Percentiles rank a stretch among this genome's conserved stretches.
Conservation (phyloP, 768 basidiomycete genomes). For the Mycena capillaripes region DNA sequence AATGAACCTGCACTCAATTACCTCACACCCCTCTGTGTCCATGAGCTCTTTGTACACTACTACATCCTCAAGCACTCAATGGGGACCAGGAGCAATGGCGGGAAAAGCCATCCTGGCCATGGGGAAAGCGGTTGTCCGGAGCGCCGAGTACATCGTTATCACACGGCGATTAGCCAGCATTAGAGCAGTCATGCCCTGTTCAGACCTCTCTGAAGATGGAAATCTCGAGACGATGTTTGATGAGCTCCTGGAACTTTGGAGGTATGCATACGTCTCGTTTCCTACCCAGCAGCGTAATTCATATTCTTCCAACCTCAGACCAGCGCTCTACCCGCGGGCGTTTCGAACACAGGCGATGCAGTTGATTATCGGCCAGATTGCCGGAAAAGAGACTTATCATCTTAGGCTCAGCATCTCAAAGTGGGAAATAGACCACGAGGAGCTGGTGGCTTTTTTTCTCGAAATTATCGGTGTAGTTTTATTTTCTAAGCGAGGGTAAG, state of each 20-base stretch:
- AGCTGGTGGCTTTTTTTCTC: background rate
- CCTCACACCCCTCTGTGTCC: background rate
- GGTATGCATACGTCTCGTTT: background rate
- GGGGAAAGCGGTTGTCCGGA: conserved; percentile 3
- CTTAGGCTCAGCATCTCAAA: background rate
- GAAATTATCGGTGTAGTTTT: background rate
- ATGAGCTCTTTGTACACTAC: conserved; percentile 9
- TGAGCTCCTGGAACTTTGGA: background rate
- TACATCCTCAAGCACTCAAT: conserved; percentile 21
- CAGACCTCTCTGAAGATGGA: background rate
- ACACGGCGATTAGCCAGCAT: background rate
- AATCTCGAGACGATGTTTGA: background rate
- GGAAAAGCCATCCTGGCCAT: conserved; percentile 1
- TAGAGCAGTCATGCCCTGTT: background rate
- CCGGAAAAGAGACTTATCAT: background rate
- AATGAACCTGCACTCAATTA: background rate
- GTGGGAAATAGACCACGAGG: background rate
- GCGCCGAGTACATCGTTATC: conserved; percentile 9
- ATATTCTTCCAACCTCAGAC: background rate
- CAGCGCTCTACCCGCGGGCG: background rate
- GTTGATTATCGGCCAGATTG: background rate
- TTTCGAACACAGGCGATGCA: conserved; percentile 11
- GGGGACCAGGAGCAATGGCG: conserved; percentile 15
- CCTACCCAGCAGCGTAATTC: background rate
- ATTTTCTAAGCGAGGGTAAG: conserved; percentile 19